A percentile compares a stretch with the other conserved stretches of the same genome.
Evolutionary conservation across 176 grass and related monocot genomes (phyloP).

Genomic region (Alopecurus myosuroides): DNA sequence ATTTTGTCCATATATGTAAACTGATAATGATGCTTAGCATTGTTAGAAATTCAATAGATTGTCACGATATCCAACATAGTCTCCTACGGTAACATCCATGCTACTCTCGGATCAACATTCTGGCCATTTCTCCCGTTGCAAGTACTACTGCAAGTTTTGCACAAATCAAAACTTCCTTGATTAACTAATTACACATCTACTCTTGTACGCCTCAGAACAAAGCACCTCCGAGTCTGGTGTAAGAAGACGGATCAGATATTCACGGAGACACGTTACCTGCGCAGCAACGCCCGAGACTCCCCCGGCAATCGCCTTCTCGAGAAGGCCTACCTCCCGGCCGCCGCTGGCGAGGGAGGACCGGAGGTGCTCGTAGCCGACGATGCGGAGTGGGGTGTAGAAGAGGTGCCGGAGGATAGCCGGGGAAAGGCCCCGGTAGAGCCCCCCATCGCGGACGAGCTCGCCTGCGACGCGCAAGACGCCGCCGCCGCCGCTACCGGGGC

Average conservation of each 20-base stretch:
- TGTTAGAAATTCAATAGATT: not conserved
- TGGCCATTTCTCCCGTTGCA: not conserved
- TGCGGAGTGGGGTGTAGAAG: conserved; percentile 75
- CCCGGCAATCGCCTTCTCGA: conserved; percentile 58
- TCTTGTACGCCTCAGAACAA: not conserved
- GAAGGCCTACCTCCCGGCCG: conserved; percentile 37
- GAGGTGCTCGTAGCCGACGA: conserved; percentile 75
- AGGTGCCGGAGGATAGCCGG: conserved; percentile 77
- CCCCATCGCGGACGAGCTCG: conserved; percentile 58
- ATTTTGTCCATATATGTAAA: not conserved
- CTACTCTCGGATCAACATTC: not conserved
- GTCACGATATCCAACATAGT: not conserved
- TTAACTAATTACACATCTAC: not conserved
- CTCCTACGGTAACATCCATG: not conserved
- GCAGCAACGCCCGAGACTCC: conserved; percentile 62
- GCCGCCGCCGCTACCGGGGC: conserved; percentile 6
- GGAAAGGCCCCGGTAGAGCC: conserved; percentile 62
- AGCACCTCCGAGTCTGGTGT: not conserved
- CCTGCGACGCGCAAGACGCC: conserved; percentile 45
- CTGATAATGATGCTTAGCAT: not conserved
- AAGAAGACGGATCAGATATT: not conserved
- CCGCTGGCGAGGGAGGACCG: conserved; percentile 31
- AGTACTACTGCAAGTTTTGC: not conserved
- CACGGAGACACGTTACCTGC: conserved; percentile 37
- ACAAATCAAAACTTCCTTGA: not conserved